Conservation (phyloP, 2,329 filamentous ascomycete species). For the Fusarium papillatum region DNA sequence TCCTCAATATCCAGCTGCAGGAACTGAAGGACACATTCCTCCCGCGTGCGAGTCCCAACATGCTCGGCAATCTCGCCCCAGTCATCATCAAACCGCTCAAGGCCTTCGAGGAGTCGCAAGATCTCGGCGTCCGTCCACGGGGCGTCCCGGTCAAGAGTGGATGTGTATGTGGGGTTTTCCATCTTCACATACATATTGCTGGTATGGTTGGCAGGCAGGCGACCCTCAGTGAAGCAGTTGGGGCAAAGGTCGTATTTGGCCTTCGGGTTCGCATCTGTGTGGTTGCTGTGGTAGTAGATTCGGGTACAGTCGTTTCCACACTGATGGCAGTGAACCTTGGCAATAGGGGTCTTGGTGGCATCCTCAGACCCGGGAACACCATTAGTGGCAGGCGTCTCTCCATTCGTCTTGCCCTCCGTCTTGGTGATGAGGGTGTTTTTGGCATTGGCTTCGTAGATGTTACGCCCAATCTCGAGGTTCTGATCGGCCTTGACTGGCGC, state of each 20-base stretch:
- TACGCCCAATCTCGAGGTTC: slow-evolving; percentile 93
- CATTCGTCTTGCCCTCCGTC: slow-evolving; percentile 79
- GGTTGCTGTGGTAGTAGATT: slow-evolving; percentile 71
- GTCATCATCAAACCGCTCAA: slow-evolving; percentile 95
- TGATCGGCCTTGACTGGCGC: slow-evolving; percentile 82
- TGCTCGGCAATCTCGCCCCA: slow-evolving; percentile 95
- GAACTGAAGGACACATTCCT: slow-evolving; percentile 98
- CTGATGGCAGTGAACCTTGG: slow-evolving; percentile 86
- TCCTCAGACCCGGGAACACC: slow-evolving; percentile 72
- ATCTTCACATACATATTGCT: slow-evolving; percentile 88
- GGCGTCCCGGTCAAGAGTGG: slow-evolving; percentile 84
- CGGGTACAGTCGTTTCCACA: slow-evolving; percentile 91
- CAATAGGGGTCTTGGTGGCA: slow-evolving; percentile 74
- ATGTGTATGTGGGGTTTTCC: slow-evolving; percentile 88
- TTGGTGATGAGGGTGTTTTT: slow-evolving; percentile 81
- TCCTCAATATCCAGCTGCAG: slow-evolving; percentile 97
- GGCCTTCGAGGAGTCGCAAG: slow-evolving; percentile 88
- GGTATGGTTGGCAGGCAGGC: slow-evolving; percentile 84
- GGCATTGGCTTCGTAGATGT: slow-evolving; percentile 94
- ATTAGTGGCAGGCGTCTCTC: slow-evolving; percentile 78
- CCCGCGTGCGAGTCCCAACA: slow-evolving; percentile 90
- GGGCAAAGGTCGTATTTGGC: slow-evolving; percentile 91
- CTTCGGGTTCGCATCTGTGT: slow-evolving; percentile 71
- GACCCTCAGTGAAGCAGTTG: slow-evolving; percentile 88
- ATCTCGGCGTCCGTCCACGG: slow-evolving; percentile 94